These are phyloP conservation scores for Trametes pubescens DNA, from an alignment of 1,284 basidiomycete species.

Conservation along the genomic window DNA sequence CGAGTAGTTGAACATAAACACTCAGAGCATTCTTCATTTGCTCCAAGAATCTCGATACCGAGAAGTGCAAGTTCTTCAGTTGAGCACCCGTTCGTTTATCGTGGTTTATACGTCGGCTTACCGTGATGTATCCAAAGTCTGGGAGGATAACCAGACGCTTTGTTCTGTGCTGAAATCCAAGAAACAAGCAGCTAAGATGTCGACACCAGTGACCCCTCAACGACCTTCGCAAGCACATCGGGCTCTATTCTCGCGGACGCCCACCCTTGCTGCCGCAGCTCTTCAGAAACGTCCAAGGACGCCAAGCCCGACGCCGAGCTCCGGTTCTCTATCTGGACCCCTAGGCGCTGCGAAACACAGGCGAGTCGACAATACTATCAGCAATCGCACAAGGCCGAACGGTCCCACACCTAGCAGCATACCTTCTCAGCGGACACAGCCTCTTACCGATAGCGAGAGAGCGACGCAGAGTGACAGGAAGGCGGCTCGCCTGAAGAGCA, in stretches of 20 bases:
- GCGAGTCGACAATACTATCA: slow-evolving; percentile 9
- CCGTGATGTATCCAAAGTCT: slow-evolving; percentile 39
- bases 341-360: slow-evolving; percentile 16
- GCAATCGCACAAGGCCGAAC: not conserved
- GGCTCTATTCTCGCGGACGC: slow-evolving; percentile 24
- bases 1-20: not conserved
- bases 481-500: slow-evolving; percentile 24
- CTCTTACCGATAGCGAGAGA: slow-evolving; percentile 12
- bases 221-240: slow-evolving; percentile 28
- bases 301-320: slow-evolving; percentile 15
- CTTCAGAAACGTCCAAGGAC: slow-evolving; percentile 19
- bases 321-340: not conserved
- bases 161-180: slow-evolving; percentile 13
- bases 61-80: slow-evolving; percentile 49
- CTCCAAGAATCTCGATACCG: slow-evolving; percentile 26
- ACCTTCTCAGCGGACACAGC: slow-evolving; percentile 15
- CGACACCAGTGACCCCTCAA: slow-evolving; percentile 11
- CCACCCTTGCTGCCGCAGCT: slow-evolving; percentile 15
- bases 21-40: slow-evolving; percentile 48
- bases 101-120: not conserved
- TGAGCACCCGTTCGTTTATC: slow-evolving; percentile 20
- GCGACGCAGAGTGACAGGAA: slow-evolving; percentile 14
- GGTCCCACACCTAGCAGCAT: slow-evolving; percentile 14
- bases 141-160: slow-evolving; percentile 44
- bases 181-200: not conserved